phyloP scores from a whole-genome alignment of 345 rosid species.

The Salix brachista region DNA sequence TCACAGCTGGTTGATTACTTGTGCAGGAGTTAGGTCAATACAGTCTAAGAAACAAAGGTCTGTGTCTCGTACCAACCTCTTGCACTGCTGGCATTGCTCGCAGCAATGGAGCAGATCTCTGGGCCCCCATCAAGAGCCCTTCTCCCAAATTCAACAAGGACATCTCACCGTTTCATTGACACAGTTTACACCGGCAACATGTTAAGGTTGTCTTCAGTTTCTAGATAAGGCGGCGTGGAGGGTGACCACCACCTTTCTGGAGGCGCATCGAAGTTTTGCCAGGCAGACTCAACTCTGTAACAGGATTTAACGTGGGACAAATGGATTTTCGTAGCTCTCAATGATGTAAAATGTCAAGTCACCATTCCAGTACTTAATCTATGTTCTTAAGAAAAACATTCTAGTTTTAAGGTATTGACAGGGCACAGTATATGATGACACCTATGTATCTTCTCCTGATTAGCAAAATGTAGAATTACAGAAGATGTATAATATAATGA shows the following conservation, averaged over 20 bases:
- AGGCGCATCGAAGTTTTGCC: background rate
- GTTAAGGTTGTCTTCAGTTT: background rate
- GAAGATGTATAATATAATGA: conserved; percentile 1
- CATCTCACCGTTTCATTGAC: conserved; percentile 2
- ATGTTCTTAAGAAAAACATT: no score
- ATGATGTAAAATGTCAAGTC: background rate
- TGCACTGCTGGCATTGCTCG: conserved; percentile 66
- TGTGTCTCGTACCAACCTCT: conserved; percentile 82
- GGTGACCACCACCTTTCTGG: background rate
- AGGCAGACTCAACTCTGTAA: background rate
- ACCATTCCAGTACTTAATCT: background rate
- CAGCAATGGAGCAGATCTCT: conserved; percentile 93
- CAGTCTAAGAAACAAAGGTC: conserved; percentile 66
- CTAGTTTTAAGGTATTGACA: background rate
- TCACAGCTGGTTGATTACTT: background rate
- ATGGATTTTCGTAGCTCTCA: background rate
- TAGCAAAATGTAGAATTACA: conserved; percentile 16
- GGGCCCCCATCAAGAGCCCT: conserved; percentile 88
- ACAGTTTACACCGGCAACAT: conserved; percentile 7
- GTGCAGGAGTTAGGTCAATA: conserved; percentile 51
- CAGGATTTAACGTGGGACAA: background rate
- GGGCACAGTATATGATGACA: background rate
- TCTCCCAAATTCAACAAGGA: conserved; percentile 51
- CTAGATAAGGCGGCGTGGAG: background rate
- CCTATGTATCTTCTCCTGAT: background rate